A percentile compares a stretch with the other conserved stretches of the same genome.
phyloP scores from a whole-genome alignment of 176 grass and related monocot species.

The Cocos nucifera region DNA sequence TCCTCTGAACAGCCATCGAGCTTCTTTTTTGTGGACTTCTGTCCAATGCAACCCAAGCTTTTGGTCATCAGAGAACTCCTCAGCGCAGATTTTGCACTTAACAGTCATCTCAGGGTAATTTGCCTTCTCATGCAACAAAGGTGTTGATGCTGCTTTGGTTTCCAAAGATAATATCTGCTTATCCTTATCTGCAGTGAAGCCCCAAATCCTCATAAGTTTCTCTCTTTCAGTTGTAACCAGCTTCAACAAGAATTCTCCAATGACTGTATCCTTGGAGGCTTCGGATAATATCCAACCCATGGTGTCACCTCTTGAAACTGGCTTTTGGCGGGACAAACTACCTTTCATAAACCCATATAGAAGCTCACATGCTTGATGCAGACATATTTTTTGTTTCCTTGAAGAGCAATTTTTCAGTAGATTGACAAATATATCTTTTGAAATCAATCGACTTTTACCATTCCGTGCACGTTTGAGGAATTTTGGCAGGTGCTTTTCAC shows the following conservation, averaged over 20 bases:
- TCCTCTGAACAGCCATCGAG: slow-evolving; percentile 87
- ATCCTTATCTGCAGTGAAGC: slow-evolving; percentile 39
- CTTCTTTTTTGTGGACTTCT: slow-evolving; percentile 78
- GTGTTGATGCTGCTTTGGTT: slow-evolving; percentile 18
- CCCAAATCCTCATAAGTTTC: slow-evolving; percentile 69
- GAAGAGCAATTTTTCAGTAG: slow-evolving; percentile 63
- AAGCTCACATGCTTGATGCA: slow-evolving; percentile 87
- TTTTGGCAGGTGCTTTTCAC: slow-evolving; percentile 86
- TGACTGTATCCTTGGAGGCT: slow-evolving; percentile 47
- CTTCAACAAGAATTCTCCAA: slow-evolving; percentile 78
- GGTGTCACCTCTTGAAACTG: slow-evolving; percentile 40
- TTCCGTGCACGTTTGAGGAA: slow-evolving; percentile 98
- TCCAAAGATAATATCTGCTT: slow-evolving; percentile 33
- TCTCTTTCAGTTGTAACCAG: slow-evolving; percentile 78
- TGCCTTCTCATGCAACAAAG: slow-evolving; percentile 21
- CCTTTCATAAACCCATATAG: slow-evolving; percentile 83
- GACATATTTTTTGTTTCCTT: slow-evolving; percentile 70
- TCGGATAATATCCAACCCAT: slow-evolving; percentile 49
- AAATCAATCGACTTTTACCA: slow-evolving; percentile 83
- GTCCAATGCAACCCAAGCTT: slow-evolving; percentile 76
- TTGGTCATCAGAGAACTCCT: slow-evolving; percentile 62
- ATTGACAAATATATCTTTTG: slow-evolving; percentile 87
- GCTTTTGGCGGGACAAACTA: slow-evolving; percentile 40
- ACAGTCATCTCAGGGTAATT: slow-evolving; percentile 21
- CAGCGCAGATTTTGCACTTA: slow-evolving; percentile 79